A percentile compares a stretch with the other conserved stretches of the same genome.
phyloP scores from a whole-genome alignment of 2,329 filamentous ascomycete genomes.

The Tolypocladium amazonense region DNA sequence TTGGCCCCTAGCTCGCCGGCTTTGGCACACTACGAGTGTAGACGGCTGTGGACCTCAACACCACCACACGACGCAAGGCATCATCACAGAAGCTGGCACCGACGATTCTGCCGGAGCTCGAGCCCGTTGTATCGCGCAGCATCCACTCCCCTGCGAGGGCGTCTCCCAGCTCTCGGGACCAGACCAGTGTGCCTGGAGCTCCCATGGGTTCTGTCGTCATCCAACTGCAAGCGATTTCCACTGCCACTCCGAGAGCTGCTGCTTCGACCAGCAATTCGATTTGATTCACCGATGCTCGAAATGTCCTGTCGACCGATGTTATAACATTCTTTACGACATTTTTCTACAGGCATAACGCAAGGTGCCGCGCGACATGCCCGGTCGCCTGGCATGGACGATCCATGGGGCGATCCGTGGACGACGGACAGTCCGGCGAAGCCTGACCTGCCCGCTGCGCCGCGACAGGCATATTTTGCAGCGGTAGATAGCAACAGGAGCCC shows the following conservation, averaged over 20 bases:
- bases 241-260: background rate
- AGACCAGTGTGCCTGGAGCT: background rate
- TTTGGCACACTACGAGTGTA: too few relatives aligned
- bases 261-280: background rate
- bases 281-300: background rate
- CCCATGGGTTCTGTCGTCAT: background rate
- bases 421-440: constrained; percentile 25
- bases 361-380: constrained; percentile 18
- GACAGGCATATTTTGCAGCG: constrained; percentile 18
- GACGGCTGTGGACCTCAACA: background rate
- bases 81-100: background rate
- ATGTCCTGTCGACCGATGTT: background rate
- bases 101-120: background rate
- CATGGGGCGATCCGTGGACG: constrained; percentile 52
- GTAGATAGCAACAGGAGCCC: constrained; percentile 9
- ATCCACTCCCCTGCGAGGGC: background rate
- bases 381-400: constrained; percentile 45
- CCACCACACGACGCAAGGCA: background rate
- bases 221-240: background rate
- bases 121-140: background rate
- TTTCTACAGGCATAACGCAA: background rate
- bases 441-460: constrained; percentile 21
- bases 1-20: background rate
- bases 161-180: background rate
- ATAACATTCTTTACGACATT: background rate